Conservation (phyloP, 768 basidiomycete genomes). For the Favolaschia claudopus region DNA sequence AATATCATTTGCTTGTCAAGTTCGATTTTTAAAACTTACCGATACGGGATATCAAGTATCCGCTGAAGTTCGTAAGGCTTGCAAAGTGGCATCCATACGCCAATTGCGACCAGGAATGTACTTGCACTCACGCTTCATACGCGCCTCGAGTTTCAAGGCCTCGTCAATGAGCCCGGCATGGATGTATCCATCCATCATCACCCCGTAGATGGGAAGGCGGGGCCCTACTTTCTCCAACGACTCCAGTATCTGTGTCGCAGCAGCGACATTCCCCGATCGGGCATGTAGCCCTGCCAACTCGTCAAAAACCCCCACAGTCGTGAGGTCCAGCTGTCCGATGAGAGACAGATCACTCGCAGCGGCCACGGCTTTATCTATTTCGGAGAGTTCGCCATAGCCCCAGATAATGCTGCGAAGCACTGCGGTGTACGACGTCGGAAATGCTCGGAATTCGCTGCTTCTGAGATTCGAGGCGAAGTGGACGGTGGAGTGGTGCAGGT, state of each 20-base stretch:
- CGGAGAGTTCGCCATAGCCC: constrained; percentile 14
- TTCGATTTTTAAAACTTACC: neutral
- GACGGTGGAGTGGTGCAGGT: constrained; percentile 7
- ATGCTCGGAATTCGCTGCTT: constrained; percentile 14
- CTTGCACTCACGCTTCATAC: constrained; percentile 16
- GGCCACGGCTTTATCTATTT: constrained; percentile 2
- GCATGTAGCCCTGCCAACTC: constrained; percentile 22
- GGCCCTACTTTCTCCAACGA: constrained; percentile 13
- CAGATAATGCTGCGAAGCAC: constrained; percentile 21
- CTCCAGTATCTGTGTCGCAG: constrained; percentile 6
- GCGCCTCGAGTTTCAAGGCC: constrained; percentile 11
- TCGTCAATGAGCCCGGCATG: neutral
- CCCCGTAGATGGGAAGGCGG: constrained; percentile 18
- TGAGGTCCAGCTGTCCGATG: constrained; percentile 6
- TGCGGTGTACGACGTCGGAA: constrained; percentile 23
- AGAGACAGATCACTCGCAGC: constrained; percentile 8
- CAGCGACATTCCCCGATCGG: constrained; percentile 4
- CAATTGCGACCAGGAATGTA: constrained; percentile 19
- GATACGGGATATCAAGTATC: neutral
- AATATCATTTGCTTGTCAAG: neutral
- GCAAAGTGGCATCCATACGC: constrained; percentile 18
- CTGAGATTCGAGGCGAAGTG: constrained; percentile 18
- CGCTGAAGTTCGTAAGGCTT: constrained; percentile 3
- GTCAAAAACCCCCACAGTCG: constrained; percentile 6
- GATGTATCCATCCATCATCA: constrained; percentile 25